phyloP scores from a whole-genome alignment of 2,329 filamentous ascomycete species.

The Colletotrichum sp. region DNA sequence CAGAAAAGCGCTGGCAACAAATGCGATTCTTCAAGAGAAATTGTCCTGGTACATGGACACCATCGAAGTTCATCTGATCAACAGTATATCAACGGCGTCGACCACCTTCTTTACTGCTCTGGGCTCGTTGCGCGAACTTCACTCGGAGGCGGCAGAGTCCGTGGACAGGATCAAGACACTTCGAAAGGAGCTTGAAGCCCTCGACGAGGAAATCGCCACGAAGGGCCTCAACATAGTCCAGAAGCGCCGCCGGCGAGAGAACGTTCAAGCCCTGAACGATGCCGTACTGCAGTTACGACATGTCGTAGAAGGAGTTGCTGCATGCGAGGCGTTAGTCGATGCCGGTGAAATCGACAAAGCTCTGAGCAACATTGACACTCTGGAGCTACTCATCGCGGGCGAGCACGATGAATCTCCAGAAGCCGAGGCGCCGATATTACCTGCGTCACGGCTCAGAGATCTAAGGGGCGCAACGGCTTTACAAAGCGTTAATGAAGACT shows the following conservation, averaged over 20 bases:
- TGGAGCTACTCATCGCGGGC: slow-evolving; percentile 84
- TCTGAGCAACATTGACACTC: slow-evolving; percentile 74
- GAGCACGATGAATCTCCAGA: slow-evolving; percentile 52
- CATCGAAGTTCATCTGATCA: slow-evolving; percentile 95
- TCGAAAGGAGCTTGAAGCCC: slow-evolving; percentile 76
- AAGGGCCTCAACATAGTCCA: slow-evolving; percentile 86
- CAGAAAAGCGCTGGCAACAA: slow-evolving; percentile 89
- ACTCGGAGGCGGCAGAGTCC: slow-evolving; percentile 90
- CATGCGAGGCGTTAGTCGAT: slow-evolving; percentile 83
- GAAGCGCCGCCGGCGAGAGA: slow-evolving; percentile 81
- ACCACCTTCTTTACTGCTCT: slow-evolving; percentile 96
- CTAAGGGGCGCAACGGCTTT: slow-evolving; percentile 79
- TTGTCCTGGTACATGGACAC: slow-evolving; percentile 99
- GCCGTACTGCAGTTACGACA: slow-evolving; percentile 83
- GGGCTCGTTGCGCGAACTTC: slow-evolving; percentile 87
- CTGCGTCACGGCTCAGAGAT: slow-evolving; percentile 60
- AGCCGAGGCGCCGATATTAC: slow-evolving; percentile 32
- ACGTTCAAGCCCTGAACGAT: slow-evolving; percentile 80
- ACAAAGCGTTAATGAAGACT: slow-evolving; percentile 78
- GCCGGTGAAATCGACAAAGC: slow-evolving; percentile 83
- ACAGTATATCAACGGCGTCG: slow-evolving; percentile 93
- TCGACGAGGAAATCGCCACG: slow-evolving; percentile 87
- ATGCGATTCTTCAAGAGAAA: slow-evolving; percentile 97
- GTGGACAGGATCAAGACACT: slow-evolving; percentile 85
- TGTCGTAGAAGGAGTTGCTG: slow-evolving; percentile 76